Percentiles rank a stretch among this genome's conserved stretches.
Conservation (phyloP, 179 eudicot genomes). For the Carnegiea gigantea region DNA sequence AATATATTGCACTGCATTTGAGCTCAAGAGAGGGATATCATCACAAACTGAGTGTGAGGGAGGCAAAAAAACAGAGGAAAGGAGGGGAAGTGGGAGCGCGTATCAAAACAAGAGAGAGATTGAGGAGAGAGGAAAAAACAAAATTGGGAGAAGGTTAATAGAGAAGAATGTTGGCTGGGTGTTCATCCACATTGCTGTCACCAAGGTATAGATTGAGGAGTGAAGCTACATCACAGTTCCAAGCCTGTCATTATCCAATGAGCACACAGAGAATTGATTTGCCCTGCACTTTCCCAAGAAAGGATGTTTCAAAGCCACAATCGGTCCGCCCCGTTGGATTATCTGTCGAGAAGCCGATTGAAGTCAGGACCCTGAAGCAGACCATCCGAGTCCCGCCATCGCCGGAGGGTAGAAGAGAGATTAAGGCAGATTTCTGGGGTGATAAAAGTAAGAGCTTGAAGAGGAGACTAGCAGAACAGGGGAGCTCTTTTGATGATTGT, state of each 20-base stretch:
- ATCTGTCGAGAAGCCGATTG: conserved; percentile 55
- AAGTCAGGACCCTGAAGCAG: conserved; percentile 51
- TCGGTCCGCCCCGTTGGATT: conserved; percentile 53
- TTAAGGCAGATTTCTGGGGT: conserved; percentile 48
- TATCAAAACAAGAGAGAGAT: conserved; percentile 9
- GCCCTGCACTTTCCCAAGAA: conserved; percentile 66
- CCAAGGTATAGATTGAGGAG: conserved; percentile 79
- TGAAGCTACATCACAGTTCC: conserved; percentile 71
- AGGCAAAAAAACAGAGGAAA: conserved; percentile 16
- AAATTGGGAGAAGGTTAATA: conserved; percentile 25
- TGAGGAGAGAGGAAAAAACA: background rate
- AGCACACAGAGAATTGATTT: conserved; percentile 90
- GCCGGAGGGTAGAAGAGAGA: conserved; percentile 43
- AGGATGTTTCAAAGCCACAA: conserved; percentile 47
- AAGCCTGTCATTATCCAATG: conserved; percentile 69
- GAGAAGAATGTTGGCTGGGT: conserved; percentile 98
- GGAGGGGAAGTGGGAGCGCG: conserved; percentile 21
- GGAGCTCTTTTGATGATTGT: conserved; percentile 32
- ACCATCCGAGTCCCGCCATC: conserved; percentile 49
- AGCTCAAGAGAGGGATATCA: conserved; percentile 28
- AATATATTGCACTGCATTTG: conserved; percentile 13
- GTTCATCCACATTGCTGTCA: conserved; percentile 81
- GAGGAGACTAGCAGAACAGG: conserved; percentile 61
- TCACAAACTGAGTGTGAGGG: conserved; percentile 27
- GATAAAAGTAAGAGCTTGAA: conserved; percentile 61